A percentile compares a stretch with the other conserved stretches of the same genome.
These are phyloP conservation scores for Spathaspora arborariae DNA, from an alignment of 805 yeast genomes.

Conservation along the genomic window DNA sequence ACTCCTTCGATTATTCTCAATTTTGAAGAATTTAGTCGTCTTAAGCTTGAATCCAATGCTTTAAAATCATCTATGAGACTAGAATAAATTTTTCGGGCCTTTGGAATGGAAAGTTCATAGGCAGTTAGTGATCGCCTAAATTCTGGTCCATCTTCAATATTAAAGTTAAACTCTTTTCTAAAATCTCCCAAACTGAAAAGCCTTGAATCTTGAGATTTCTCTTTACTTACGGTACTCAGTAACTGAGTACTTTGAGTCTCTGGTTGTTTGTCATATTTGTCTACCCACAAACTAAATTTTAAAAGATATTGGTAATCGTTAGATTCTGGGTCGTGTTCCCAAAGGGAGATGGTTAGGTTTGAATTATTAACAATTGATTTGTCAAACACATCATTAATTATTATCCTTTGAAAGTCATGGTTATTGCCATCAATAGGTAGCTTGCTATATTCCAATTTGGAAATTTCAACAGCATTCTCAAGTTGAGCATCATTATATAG, in stretches of 20 bases:
- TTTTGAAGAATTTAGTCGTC: conserved; percentile 16
- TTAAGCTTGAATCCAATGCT: conserved; percentile 23
- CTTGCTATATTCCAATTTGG: conserved; percentile 24
- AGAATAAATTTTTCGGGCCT: conserved; percentile 20
- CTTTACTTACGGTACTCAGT: not conserved
- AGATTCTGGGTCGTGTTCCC: conserved; percentile 18
- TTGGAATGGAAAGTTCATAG: conserved; percentile 30
- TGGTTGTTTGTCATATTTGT: conserved; percentile 4
- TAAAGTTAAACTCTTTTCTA: conserved; percentile 29
- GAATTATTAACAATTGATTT: conserved; percentile 11
- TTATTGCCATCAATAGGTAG: conserved; percentile 21
- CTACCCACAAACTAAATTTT: conserved; percentile 26
- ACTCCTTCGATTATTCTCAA: conserved; percentile 21
- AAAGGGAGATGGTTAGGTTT: conserved; percentile 21
- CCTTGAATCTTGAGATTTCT: conserved; percentile 3
- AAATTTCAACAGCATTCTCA: conserved; percentile 17
- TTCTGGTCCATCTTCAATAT: conserved; percentile 42
- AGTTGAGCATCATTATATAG: conserved; percentile 7
- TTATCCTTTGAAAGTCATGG: conserved; percentile 17
- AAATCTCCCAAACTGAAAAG: conserved; percentile 15
- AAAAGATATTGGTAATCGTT: conserved; percentile 16
- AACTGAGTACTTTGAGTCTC: not conserved
- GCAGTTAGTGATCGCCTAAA: conserved; percentile 28
- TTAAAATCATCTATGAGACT: conserved; percentile 29
- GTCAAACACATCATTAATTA: conserved; percentile 26